phyloP scores from a whole-genome alignment of 1,284 basidiomycete species.

The Ceratobasidium theobromae region DNA sequence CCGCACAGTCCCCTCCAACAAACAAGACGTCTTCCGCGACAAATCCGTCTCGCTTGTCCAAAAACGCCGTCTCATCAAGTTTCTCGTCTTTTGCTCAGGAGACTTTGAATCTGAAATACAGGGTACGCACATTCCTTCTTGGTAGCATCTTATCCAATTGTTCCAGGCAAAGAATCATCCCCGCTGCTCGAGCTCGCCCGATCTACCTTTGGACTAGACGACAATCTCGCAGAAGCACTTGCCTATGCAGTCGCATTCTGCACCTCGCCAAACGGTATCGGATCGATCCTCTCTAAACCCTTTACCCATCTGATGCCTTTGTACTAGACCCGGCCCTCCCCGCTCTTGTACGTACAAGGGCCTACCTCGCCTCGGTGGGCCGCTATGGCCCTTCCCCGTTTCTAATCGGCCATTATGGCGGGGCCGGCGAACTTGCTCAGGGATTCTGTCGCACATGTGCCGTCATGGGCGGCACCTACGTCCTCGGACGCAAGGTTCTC shows the following conservation, averaged over 20 bases:
- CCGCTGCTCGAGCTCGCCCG: constrained; percentile 65
- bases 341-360: constrained; percentile 65
- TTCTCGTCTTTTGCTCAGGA: constrained; percentile 76
- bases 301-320: constrained; percentile 24
- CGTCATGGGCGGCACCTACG: constrained; percentile 81
- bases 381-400: constrained; percentile 90
- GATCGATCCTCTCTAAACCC: too few species aligned
- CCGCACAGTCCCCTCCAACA: constrained; percentile 80
- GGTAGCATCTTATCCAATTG: background rate
- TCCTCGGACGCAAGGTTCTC: constrained; percentile 65
- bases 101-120: constrained; percentile 69
- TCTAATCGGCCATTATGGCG: constrained; percentile 92
- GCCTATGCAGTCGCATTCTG: constrained; percentile 75
- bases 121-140: constrained; percentile 25
- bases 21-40: constrained; percentile 92
- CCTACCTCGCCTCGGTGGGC: constrained; percentile 78
- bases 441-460: constrained; percentile 88
- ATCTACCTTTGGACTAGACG: constrained; percentile 61
- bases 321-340: constrained; percentile 67
- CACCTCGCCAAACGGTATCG: constrained; percentile 54
- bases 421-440: constrained; percentile 87
- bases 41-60: constrained; percentile 76
- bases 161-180: constrained; percentile 52
- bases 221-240: constrained; percentile 60
- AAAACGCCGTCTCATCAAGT: constrained; percentile 91